phyloP scores from a whole-genome alignment of 345 rosid genomes.

The Citrus unshiu region DNA sequence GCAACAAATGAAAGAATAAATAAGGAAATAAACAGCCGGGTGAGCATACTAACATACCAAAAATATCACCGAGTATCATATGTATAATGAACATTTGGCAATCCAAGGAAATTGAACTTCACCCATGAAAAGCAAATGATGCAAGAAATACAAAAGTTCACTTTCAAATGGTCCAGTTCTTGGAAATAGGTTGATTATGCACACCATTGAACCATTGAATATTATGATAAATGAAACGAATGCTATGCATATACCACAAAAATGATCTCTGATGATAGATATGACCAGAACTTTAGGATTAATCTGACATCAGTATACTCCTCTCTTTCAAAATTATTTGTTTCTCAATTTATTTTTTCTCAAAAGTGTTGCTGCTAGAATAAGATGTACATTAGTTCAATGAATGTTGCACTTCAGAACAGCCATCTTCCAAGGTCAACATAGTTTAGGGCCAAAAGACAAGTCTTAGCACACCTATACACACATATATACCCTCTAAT shows the following conservation, averaged over 20 bases:
- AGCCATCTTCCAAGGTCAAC: neutral
- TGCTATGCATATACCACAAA: neutral
- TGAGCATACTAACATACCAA: neutral
- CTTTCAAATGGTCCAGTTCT: neutral
- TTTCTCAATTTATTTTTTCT: neutral
- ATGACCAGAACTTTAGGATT: neutral
- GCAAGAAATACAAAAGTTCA: neutral
- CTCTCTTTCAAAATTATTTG: neutral
- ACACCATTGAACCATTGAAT: neutral
- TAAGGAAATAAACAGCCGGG: conserved; percentile 6
- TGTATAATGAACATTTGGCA: neutral
- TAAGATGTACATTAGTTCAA: neutral
- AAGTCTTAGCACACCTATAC: neutral
- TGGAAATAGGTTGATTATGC: neutral
- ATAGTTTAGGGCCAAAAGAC: neutral
- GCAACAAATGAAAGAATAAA: neutral
- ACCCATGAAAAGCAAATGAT: neutral
- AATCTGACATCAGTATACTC: neutral
- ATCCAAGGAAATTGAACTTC: neutral
- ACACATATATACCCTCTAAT: neutral
- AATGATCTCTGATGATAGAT: neutral
- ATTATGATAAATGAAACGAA: neutral
- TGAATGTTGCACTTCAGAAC: neutral
- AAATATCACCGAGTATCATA: neutral
- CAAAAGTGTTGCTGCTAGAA: neutral